Evolutionary conservation across 805 yeast genomes (phyloP).

Genomic region (Kuraishia molischiana): DNA sequence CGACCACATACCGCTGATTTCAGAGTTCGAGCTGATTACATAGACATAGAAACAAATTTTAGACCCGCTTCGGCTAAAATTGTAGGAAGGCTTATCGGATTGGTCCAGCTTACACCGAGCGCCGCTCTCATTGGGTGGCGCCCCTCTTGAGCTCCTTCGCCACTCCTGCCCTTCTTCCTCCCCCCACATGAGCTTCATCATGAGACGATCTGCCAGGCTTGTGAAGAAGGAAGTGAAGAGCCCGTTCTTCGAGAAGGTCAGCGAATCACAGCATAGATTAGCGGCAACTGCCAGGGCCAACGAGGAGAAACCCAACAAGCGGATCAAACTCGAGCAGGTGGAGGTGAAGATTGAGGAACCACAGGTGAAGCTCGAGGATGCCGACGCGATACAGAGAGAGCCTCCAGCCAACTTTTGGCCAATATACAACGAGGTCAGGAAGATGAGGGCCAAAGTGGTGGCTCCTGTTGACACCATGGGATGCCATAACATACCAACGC

Average conservation of each 20-base stretch:
- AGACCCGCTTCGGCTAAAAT: no score
- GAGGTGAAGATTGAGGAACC: constrained; percentile 7
- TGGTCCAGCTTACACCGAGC: no score
- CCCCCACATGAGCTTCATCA: no score
- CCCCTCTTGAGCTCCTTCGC: no score
- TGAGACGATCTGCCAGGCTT: constrained; percentile 1
- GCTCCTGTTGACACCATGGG: constrained; percentile 91
- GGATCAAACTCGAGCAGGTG: background rate
- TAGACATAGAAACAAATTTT: no score
- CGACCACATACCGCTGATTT: constrained; percentile 34
- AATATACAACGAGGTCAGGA: constrained; percentile 49
- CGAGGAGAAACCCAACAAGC: background rate
- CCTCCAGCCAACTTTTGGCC: constrained; percentile 39
- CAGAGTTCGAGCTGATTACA: constrained; percentile 1
- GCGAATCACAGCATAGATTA: background rate
- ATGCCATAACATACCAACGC: constrained; percentile 51
- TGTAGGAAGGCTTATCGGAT: no score
- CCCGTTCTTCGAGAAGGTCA: background rate
- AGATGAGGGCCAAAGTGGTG: constrained; percentile 53
- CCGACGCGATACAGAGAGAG: background rate
- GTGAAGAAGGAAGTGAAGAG: background rate
- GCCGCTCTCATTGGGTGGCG: no score
- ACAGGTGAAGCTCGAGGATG: background rate
- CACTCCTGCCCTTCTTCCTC: no score
- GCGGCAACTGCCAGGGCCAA: background rate